Conservation (phyloP, 1,284 basidiomycete genomes). For the Coniferiporia sulphurascens region DNA sequence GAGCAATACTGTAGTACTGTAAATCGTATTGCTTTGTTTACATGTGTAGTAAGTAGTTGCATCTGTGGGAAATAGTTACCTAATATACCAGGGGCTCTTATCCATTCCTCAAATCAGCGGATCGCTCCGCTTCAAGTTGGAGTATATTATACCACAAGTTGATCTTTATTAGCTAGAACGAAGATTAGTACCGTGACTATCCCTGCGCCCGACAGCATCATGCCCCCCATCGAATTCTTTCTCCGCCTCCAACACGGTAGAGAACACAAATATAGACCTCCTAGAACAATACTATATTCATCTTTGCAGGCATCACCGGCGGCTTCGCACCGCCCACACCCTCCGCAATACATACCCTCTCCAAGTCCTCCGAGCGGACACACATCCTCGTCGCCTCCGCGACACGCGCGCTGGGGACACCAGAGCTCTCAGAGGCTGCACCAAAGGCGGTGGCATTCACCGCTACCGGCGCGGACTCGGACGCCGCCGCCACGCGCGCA, state of each 20-base stretch:
- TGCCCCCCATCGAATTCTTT: constrained; percentile 35
- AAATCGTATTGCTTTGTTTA: too few relatives aligned
- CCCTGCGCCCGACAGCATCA: constrained; percentile 16
- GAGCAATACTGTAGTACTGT: too few relatives aligned
- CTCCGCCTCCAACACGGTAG: constrained; percentile 37
- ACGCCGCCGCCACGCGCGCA: constrained; percentile 24
- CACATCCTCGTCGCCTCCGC: constrained; percentile 44
- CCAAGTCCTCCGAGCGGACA: constrained; percentile 30
- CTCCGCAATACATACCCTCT: constrained; percentile 48
- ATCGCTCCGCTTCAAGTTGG: too few relatives aligned
- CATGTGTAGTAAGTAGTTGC: too few relatives aligned
- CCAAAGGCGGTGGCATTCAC: constrained; percentile 41
- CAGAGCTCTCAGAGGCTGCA: constrained; percentile 35
- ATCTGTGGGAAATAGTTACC: too few relatives aligned
- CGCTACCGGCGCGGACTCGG: constrained; percentile 19
- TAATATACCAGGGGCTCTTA: too few relatives aligned
- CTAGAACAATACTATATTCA: not conserved
- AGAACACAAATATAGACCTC: too few relatives aligned
- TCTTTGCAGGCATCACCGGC: constrained; percentile 56
- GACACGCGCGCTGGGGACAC: constrained; percentile 44
- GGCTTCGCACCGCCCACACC: constrained; percentile 70
- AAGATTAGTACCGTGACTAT: too few relatives aligned
- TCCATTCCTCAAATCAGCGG: too few relatives aligned
- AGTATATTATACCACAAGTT: too few relatives aligned
- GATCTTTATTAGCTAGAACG: too few relatives aligned